Evolutionary conservation across 176 grass and related monocot species (phyloP).

Genomic region (Musa beccarii): DNA sequence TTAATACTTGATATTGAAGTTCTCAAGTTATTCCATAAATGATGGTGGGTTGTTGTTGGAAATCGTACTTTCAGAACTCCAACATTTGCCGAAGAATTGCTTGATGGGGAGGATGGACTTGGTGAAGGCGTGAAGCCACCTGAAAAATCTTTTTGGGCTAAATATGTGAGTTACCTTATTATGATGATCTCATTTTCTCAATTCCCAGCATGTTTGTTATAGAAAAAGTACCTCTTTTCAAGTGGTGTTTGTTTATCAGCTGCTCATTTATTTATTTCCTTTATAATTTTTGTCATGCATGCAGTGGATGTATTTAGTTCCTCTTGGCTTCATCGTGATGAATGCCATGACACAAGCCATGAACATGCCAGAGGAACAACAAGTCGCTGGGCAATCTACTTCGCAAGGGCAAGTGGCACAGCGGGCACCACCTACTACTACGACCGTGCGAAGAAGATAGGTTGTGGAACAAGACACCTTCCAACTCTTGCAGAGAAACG

Average conservation of each 20-base stretch:
- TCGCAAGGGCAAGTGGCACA: too few relatives aligned
- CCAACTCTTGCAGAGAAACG: too few relatives aligned
- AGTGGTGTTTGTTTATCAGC: background rate
- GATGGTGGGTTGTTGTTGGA: too few relatives aligned
- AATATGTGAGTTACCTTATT: constrained; percentile 57
- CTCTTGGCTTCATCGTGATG: constrained; percentile 87
- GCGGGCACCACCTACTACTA: too few relatives aligned
- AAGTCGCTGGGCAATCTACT: too few relatives aligned
- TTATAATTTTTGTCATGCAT: constrained; percentile 15
- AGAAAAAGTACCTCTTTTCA: too few relatives aligned
- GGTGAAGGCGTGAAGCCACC: constrained; percentile 76
- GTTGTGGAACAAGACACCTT: too few relatives aligned
- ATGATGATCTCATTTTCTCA: background rate
- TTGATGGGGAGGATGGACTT: constrained; percentile 42
- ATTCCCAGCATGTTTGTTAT: too few relatives aligned
- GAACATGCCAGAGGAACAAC: constrained; percentile 60
- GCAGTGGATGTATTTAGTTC: constrained; percentile 99
- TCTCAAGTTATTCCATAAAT: too few relatives aligned
- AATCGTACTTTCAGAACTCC: constrained; percentile 53
- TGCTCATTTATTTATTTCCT: background rate
- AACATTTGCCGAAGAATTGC: constrained; percentile 72
- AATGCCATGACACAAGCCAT: constrained; percentile 86
- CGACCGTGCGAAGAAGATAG: too few relatives aligned
- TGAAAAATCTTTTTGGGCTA: constrained; percentile 96
- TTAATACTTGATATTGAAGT: too few relatives aligned